phyloP scores from a whole-genome alignment of 1,284 basidiomycete species.

The Acaromyces ingoldii region DNA sequence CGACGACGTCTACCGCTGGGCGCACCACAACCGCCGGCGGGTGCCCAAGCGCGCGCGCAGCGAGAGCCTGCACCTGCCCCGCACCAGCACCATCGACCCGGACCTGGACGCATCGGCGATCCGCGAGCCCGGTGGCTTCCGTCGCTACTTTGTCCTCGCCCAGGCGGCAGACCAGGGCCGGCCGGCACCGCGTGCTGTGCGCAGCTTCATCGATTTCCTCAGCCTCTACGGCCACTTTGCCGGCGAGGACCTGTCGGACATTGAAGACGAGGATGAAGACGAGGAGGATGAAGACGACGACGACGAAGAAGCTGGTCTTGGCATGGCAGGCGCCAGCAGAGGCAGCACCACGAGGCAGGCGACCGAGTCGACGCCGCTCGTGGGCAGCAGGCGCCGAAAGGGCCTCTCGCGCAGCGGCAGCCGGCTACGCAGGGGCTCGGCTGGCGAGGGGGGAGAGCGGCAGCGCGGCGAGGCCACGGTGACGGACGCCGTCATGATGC shows the following conservation, averaged over 20 bases:
- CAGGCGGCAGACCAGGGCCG: slow-evolving; percentile 44
- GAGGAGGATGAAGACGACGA: slow-evolving; percentile 30
- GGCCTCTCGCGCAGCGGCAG: neutral
- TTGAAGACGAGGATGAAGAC: slow-evolving; percentile 37
- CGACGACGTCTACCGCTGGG: slow-evolving; percentile 49
- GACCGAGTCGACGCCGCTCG: slow-evolving; percentile 33
- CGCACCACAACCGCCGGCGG: slow-evolving; percentile 41
- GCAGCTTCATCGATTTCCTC: slow-evolving; percentile 49
- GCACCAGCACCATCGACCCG: slow-evolving; percentile 38
- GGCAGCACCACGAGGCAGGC: slow-evolving; percentile 10
- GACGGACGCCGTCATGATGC: slow-evolving; percentile 49
- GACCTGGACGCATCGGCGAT: slow-evolving; percentile 38
- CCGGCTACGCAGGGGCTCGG: neutral
- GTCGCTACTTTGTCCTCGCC: slow-evolving; percentile 36
- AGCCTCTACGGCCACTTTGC: slow-evolving; percentile 49
- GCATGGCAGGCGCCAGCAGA: slow-evolving; percentile 22
- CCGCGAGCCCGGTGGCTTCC: slow-evolving; percentile 47
- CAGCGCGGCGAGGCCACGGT: slow-evolving; percentile 44
- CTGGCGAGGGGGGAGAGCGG: slow-evolving; percentile 14
- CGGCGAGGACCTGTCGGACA: slow-evolving; percentile 43
- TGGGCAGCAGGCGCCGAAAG: slow-evolving; percentile 5
- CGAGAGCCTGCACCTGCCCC: slow-evolving; percentile 45
- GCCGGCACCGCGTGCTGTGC: slow-evolving; percentile 39
- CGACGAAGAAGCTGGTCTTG: slow-evolving; percentile 14
- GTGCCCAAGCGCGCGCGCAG: slow-evolving; percentile 26